Base-by-base conservation (phyloP, 176 grass and related monocot genomes). In the Eremochloa ophiuroides region DNA sequence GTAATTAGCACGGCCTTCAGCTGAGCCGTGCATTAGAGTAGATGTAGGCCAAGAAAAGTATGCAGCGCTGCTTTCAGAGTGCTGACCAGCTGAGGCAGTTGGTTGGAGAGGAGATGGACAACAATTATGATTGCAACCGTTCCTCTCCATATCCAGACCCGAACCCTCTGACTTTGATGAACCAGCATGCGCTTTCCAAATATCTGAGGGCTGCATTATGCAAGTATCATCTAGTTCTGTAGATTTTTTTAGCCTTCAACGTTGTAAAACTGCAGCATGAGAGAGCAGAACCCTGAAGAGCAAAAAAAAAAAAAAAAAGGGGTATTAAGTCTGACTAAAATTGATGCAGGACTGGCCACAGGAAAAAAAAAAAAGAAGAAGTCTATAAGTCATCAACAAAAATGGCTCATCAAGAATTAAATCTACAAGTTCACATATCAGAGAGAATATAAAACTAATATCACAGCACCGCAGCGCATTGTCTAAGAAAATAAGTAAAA, bases 41-140 rank as follows among this genome's bases (percentile, higher is more conserved):
- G 96, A 98, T 15, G 91, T 98, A n/a, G 96, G 96, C 96, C 93
- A 98, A 48, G 96, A 98, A 80, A 98, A 98, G 82, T 98, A 98
- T 35, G 96, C 96, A 13, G 93, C 93, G 73, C 79, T 84, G 81
- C 90, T 86, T 73, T 98, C 96, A 17, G 90, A 91, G 65, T 93
- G 96, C 84, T 98, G 96, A 26, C 93, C 90, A 66, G 79, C 96
- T 69, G 96, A 98, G 76, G 96, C 88, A 50, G 91, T 85, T 2
- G 93, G 93, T 71, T 94, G 89, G 48, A 94, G 88, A 68, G 88
- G 78, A 56, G 85, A 88, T 2, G 85, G 86, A 47, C 89, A 85
- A 29, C 71, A 71, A 34, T 84, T 79, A 78, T 93, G 88, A 40
- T 68, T 73, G 76, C 87, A 88, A 73, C 84, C 83, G 64, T 94